These are phyloP conservation scores for Fusarium sp. DNA, from an alignment of 2,329 filamentous ascomycete species.

Conservation along the genomic window DNA sequence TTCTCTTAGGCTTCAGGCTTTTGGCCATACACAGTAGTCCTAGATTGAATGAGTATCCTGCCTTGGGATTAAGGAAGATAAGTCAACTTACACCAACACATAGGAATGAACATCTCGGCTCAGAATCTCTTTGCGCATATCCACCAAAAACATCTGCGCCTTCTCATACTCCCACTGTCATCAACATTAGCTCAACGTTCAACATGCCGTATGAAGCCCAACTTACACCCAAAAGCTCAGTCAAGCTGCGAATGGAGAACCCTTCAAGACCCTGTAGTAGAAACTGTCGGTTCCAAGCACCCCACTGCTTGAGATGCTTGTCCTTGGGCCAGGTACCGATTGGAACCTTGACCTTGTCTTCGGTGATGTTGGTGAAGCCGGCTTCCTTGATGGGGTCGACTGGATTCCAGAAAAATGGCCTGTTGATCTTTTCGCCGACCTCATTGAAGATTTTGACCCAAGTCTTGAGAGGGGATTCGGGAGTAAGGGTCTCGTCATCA, in stretches of 20 bases:
- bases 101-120: conserved; percentile 10
- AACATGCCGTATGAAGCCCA: neutral
- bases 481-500: neutral
- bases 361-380: neutral
- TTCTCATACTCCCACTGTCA: conserved; percentile 11
- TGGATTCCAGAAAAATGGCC: neutral
- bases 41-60: neutral
- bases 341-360: neutral
- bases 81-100: neutral
- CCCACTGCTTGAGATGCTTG: conserved; percentile 3
- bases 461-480: neutral
- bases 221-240: neutral
- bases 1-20: neutral
- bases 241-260: neutral
- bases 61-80: neutral
- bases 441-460: neutral
- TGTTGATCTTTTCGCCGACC: neutral
- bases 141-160: conserved; percentile 9
- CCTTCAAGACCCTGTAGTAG: neutral
- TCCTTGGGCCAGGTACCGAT: neutral
- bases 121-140: conserved; percentile 12
- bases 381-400: neutral
- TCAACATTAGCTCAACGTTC: neutral
- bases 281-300: neutral
- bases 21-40: neutral